A percentile compares a stretch with the other conserved stretches of the same genome.
Evolutionary conservation across 352 stramenopile genomes (phyloP).

Genomic region (Phytophthora fragariaefolia): DNA sequence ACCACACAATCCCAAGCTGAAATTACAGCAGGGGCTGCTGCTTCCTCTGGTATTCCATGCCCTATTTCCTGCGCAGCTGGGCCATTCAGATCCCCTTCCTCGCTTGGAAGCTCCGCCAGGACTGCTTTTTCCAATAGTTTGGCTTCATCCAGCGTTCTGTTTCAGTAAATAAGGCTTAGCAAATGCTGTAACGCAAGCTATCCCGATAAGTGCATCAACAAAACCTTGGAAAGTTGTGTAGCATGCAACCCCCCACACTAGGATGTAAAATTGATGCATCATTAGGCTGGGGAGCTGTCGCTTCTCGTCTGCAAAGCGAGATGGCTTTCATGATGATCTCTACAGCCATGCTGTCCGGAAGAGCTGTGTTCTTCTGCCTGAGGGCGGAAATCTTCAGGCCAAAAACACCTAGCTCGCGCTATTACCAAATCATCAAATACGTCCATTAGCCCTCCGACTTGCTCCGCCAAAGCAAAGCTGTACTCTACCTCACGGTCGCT

Average conservation of each 20-base stretch:
- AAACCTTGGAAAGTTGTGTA: constrained; percentile 75
- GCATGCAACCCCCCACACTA: constrained; percentile 39
- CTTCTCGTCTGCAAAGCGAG: constrained; percentile 32
- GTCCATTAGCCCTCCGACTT: background rate
- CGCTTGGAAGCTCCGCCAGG: constrained; percentile 13
- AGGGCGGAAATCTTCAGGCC: constrained; percentile 48
- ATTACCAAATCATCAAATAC: background rate
- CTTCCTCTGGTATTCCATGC: constrained; percentile 19
- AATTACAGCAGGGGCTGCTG: constrained; percentile 10
- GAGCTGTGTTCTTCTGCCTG: constrained; percentile 51
- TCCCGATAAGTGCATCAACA: too few relatives aligned
- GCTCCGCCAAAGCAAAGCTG: background rate
- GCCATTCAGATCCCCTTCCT: constrained; percentile 3
- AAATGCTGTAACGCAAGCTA: background rate
- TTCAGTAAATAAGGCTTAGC: background rate
- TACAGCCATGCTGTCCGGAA: constrained; percentile 54
- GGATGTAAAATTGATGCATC: background rate
- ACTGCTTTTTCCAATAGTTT: constrained; percentile 61
- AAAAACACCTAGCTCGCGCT: constrained; percentile 63
- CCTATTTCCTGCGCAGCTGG: constrained; percentile 20
- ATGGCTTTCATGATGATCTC: constrained; percentile 56
- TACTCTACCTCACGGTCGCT: constrained; percentile 54
- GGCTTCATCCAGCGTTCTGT: constrained; percentile 55
- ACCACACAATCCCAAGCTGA: constrained; percentile 38
- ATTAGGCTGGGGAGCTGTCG: background rate